Conservation (phyloP, 2,329 filamentous ascomycete species). For the Epicoccum nigrum region DNA sequence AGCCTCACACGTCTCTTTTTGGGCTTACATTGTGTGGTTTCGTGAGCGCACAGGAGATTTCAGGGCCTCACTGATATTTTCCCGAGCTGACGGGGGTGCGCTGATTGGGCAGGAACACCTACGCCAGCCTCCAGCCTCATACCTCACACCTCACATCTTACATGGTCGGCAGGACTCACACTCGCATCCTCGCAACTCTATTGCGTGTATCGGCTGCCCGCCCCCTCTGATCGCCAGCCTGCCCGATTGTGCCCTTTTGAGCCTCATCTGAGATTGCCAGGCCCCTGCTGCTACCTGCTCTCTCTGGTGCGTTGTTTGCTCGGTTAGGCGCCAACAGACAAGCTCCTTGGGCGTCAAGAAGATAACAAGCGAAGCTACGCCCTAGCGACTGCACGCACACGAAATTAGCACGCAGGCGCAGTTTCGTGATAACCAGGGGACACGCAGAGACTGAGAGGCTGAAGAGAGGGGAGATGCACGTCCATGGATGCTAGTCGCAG, state of each 20-base stretch:
- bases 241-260: slow-evolving; percentile 25
- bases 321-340: slow-evolving; percentile 34
- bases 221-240: slow-evolving; percentile 19
- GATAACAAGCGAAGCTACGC: slow-evolving; percentile 17
- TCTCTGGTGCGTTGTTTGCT: slow-evolving; percentile 11
- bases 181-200: not conserved
- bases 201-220: slow-evolving; percentile 1
- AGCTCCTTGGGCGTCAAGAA: slow-evolving; percentile 40
- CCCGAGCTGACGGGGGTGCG: slow-evolving; percentile 1
- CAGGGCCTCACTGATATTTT: slow-evolving; percentile 13
- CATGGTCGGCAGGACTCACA: slow-evolving; percentile 9
- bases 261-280: slow-evolving; percentile 16
- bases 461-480: slow-evolving; percentile 19
- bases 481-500: slow-evolving; percentile 35
- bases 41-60: slow-evolving; percentile 9
- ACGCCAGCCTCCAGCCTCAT: slow-evolving; percentile 8
- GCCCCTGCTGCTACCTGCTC: slow-evolving; percentile 16
- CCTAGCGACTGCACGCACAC: slow-evolving; percentile 10
- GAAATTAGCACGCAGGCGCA: slow-evolving; percentile 8
- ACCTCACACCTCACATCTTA: slow-evolving; percentile 19
- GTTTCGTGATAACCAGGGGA: slow-evolving; percentile 4
- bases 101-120: slow-evolving; percentile 10
- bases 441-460: slow-evolving; percentile 3
- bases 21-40: slow-evolving; percentile 14
- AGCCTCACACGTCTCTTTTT: slow-evolving; percentile 13